Evolutionary conservation across 2,329 filamentous ascomycete genomes (phyloP).

Genomic region (Pseudogymnoascus sp.): DNA sequence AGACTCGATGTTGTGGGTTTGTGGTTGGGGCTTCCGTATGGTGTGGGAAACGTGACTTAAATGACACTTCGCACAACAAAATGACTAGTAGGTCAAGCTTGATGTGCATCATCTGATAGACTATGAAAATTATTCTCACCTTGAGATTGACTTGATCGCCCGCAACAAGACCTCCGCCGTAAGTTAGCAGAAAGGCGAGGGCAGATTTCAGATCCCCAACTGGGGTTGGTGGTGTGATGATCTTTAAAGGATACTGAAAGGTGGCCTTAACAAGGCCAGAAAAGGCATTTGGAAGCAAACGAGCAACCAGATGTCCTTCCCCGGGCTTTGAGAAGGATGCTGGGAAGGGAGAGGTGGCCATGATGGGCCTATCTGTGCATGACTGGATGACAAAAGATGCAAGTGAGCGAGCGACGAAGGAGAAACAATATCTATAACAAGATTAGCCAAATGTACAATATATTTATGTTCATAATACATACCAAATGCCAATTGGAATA

Average conservation of each 20-base stretch:
- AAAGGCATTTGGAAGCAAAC: slow-evolving; percentile 60
- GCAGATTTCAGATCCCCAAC: slow-evolving; percentile 58
- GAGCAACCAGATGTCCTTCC: slow-evolving; percentile 68
- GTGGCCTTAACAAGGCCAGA: slow-evolving; percentile 67
- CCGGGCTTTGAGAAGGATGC: slow-evolving; percentile 67
- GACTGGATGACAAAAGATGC: neutral
- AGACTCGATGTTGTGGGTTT: neutral
- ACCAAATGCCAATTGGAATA: neutral
- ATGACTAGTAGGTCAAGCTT: neutral
- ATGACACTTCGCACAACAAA: neutral
- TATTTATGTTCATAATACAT: neutral
- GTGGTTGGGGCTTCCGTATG: neutral
- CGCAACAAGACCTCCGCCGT: slow-evolving; percentile 85
- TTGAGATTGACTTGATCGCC: slow-evolving; percentile 72
- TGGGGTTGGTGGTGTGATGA: slow-evolving; percentile 67
- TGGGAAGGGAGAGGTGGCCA: slow-evolving; percentile 36
- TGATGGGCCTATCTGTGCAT: slow-evolving; percentile 24
- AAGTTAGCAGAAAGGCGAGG: slow-evolving; percentile 83
- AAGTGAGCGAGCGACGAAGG: neutral
- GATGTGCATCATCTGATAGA: neutral
- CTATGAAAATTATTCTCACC: neutral
- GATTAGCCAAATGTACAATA: neutral
- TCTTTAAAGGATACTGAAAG: slow-evolving; percentile 91
- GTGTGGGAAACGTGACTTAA: neutral
- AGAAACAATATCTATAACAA: neutral